phyloP scores from a whole-genome alignment of 176 grass and related monocot species.

The Aegilops longissima region DNA sequence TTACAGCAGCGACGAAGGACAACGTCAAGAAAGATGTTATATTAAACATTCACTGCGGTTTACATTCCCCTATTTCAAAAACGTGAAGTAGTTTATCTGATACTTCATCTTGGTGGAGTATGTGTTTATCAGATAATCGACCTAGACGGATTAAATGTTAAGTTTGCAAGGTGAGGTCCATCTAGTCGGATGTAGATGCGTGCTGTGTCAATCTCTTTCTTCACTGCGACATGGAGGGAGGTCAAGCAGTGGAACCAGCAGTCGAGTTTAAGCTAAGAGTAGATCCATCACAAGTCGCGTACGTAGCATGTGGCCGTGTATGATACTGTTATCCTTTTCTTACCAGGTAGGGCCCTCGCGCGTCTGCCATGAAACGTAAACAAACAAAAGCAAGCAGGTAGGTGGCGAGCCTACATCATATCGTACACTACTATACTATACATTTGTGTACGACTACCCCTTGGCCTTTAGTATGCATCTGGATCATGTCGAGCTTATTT shows the following conservation, averaged over 20 bases:
- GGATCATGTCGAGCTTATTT: neutral
- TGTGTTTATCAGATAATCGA: no score
- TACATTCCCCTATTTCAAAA: no score
- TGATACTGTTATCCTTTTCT: neutral
- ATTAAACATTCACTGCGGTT: no score
- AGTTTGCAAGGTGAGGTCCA: no score
- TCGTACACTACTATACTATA: neutral
- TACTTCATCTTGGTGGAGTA: no score
- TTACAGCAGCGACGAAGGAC: no score
- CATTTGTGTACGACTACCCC: neutral
- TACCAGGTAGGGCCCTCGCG: conserved; percentile 5
- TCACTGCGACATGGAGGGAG: neutral
- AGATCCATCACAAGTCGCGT: neutral
- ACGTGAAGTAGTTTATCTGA: no score
- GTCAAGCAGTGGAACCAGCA: neutral
- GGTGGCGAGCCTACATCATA: conserved; percentile 7
- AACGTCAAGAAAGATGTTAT: no score
- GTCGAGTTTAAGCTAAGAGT: neutral
- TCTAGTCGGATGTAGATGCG: no score
- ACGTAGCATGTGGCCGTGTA: conserved; percentile 17
- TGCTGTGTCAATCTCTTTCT: neutral
- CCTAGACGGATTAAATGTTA: no score
- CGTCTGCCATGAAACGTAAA: conserved; percentile 20
- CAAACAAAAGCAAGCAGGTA: conserved; percentile 10
- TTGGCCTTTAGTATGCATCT: neutral